These are phyloP conservation scores for Populus pruinosa DNA, from an alignment of 345 rosid genomes.

Conservation along the genomic window DNA sequence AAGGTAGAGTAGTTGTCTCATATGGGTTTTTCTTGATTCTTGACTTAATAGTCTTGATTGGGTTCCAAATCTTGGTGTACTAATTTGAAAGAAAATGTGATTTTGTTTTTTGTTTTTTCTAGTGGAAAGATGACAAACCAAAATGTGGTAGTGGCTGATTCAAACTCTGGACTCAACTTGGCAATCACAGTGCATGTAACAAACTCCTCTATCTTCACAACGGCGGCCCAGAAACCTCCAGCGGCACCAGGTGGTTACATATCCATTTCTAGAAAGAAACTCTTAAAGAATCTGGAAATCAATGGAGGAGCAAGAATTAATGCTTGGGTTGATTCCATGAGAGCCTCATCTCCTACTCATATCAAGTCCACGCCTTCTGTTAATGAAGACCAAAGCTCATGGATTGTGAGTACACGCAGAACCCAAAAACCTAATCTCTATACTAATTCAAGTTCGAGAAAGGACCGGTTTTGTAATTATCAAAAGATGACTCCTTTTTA, in stretches of 20 bases:
- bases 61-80: neutral
- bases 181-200: conserved; percentile 37
- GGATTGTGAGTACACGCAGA: conserved; percentile 47
- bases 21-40: neutral
- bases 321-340: conserved; percentile 86
- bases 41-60: neutral
- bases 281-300: conserved; percentile 56
- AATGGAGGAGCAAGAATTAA: conserved; percentile 53
- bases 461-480: neutral
- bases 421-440: neutral
- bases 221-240: conserved; percentile 52
- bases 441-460: neutral
- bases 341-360: conserved; percentile 91
- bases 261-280: conserved; percentile 41
- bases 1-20: conserved; percentile 6
- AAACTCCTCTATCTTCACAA: conserved; percentile 38
- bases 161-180: conserved; percentile 38
- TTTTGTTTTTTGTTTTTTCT: neutral
- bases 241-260: conserved; percentile 43
- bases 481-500: neutral
- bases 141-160: conserved; percentile 53
- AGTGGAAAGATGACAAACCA: conserved; percentile 50
- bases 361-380: conserved; percentile 45
- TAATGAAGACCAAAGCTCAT: conserved; percentile 41
- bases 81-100: neutral